phyloP scores from a whole-genome alignment of 257 asterid species.

The Lantana camara region DNA sequence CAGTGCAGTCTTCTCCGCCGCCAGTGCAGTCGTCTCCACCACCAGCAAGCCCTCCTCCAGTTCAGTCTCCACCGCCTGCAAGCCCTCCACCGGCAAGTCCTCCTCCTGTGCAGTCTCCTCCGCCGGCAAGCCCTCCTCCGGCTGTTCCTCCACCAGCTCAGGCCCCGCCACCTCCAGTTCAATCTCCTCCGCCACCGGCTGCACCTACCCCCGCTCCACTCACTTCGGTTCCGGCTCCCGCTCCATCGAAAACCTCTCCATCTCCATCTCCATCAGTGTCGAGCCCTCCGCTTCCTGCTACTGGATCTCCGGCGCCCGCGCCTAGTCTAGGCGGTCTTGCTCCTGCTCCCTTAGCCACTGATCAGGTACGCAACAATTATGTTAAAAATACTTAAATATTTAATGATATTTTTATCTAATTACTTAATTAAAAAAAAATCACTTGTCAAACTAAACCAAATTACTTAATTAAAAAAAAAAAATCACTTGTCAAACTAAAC shows the following conservation, averaged over 20 bases:
- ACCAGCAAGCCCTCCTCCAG: conserved; percentile 52
- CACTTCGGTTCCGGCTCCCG: conserved; percentile 47
- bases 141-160: conserved; percentile 49
- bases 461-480: no score
- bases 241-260: conserved; percentile 44
- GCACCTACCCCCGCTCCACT: conserved; percentile 57
- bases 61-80: conserved; percentile 40
- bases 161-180: conserved; percentile 56
- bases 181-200: conserved; percentile 59
- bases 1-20: conserved; percentile 51
- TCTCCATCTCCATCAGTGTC: conserved; percentile 50
- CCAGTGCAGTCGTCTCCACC: conserved; percentile 42
- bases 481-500: no score
- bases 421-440: no score
- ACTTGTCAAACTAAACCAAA: no score
- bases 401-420: no score
- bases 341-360: conserved; percentile 68
- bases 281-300: conserved; percentile 74
- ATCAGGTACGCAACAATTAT: conserved; percentile 59
- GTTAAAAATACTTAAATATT: no score
- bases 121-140: conserved; percentile 46
- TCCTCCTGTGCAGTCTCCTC: conserved; percentile 46
- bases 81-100: conserved; percentile 46
- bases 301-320: conserved; percentile 70
- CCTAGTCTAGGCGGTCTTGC: conserved; percentile 48